These are phyloP conservation scores for Thuja plicata DNA, from an alignment of 83 land plant genomes.

Conservation along the genomic window DNA sequence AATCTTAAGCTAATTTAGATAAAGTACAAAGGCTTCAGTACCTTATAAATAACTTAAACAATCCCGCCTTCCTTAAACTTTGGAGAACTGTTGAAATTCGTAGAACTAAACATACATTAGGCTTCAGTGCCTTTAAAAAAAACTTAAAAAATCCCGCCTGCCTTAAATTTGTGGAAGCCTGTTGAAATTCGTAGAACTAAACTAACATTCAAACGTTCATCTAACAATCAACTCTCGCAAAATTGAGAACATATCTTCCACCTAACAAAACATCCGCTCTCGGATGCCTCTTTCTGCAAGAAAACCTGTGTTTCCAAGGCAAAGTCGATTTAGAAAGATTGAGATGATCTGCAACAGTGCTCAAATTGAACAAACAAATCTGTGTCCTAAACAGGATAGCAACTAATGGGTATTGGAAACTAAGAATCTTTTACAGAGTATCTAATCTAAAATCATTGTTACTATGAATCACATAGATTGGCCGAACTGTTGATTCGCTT, in stretches of 20 bases:
- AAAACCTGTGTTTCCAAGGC: not conserved
- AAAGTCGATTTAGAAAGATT: not conserved
- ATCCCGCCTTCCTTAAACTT: too few relatives aligned
- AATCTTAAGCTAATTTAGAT: too few relatives aligned
- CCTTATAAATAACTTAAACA: too few relatives aligned
- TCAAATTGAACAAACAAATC: not conserved
- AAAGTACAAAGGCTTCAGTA: too few relatives aligned
- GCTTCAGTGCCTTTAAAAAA: too few relatives aligned
- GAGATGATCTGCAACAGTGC: not conserved
- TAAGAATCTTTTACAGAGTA: not conserved
- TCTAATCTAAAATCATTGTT: not conserved
- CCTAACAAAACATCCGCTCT: not conserved
- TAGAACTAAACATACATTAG: not conserved
- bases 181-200: not conserved
- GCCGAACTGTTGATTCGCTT: not conserved
- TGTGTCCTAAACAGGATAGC: not conserved
- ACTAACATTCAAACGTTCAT: slow-evolving; percentile 8
- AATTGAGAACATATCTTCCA: not conserved
- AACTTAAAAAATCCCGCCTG: too few relatives aligned
- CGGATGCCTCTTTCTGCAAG: not conserved
- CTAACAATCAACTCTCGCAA: slow-evolving; percentile 4
- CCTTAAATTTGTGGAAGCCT: too few relatives aligned
- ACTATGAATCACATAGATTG: not conserved
- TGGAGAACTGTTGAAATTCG: too few relatives aligned
- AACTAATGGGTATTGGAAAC: too few relatives aligned